phyloP scores from a whole-genome alignment of 2,329 filamentous ascomycete species.

The Sarocladiaceae sp. region DNA sequence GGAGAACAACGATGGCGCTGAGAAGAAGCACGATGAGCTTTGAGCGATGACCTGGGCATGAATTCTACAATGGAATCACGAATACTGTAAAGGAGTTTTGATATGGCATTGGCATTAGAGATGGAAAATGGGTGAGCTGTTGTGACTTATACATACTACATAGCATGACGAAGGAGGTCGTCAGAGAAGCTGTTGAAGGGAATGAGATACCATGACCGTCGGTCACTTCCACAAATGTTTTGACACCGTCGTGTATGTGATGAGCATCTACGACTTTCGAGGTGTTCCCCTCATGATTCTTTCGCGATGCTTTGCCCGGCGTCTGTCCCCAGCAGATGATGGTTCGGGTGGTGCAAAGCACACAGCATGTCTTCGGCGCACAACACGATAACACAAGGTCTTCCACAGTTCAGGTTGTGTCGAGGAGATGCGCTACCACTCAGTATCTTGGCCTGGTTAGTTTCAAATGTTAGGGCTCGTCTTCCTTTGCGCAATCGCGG shows the following conservation, averaged over 20 bases:
- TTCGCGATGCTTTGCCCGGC: too few species aligned
- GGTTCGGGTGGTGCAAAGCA: background rate
- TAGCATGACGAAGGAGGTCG: background rate
- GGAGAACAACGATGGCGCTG: constrained; percentile 21
- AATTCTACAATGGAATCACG: background rate
- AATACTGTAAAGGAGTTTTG: constrained; percentile 10
- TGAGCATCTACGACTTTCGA: too few species aligned
- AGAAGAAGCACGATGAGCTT: constrained; percentile 18
- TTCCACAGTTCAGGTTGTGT: too few species aligned
- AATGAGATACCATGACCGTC: background rate
- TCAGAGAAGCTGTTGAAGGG: background rate
- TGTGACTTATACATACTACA: background rate
- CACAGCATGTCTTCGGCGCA: background rate
- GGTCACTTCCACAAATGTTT: too few species aligned
- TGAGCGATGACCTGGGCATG: constrained; percentile 1
- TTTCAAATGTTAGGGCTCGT: too few species aligned
- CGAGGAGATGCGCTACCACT: too few species aligned
- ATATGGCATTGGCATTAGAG: constrained; percentile 6
- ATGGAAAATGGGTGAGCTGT: background rate
- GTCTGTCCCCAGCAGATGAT: too few species aligned
- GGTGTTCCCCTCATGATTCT: too few species aligned
- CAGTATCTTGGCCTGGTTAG: too few species aligned
- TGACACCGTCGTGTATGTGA: too few species aligned
- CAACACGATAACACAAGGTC: too few species aligned
- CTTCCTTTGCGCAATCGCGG: too few species aligned